Base-by-base conservation (phyloP, 1,284 basidiomycete genomes). In the Fomitopsis betulina region DNA sequence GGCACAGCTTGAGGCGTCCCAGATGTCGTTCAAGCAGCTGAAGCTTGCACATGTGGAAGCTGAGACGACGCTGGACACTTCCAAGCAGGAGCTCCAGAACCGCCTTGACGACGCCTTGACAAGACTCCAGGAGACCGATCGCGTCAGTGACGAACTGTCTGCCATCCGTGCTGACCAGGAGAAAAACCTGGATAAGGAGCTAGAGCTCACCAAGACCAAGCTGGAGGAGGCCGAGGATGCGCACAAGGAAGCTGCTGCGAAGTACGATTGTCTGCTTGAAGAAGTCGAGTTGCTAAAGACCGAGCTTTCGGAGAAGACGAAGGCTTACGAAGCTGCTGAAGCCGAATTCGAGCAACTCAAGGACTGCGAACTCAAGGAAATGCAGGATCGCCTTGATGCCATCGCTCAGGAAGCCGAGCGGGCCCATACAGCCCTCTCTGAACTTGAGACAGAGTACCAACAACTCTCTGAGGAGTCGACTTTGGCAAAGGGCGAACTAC, bases 1-100 rank as follows among this genome's bases (percentile, higher is more conserved):
- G 13, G 69, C 64, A 13, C 67, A 75, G 30, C 67, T 81, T 19
- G 71, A 75, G 51, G 69, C 72, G 30, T 63, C 72, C 17, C 67
- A 67, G 52, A 63, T 68, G 30, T 66, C 67, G 6, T 70, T 72
- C 53, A 64, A 63, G 7, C 69, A 72, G 6, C 58, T 64, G 17
- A 64, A 65, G 23, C 57, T 54, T 1, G 60, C 63, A 2, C 65
- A 63, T 13, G 47, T 62, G 40, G 58, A 59, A n/a, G 58, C 62
- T 5, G 56, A 68, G 38, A 63, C 64, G 4, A 65, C 68, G 27
- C 58, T 69, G 12, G 50, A 47, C 2, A 56, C 37, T 10, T 57
- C 60, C 1, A 70, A 65, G 53, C 58, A 63, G 37, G 63, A 65
- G 32, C 61, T 73, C 9, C 65, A 70, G 50, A 39, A 49, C 4